Evolutionary conservation across 257 asterid genomes (phyloP).

Genomic region (Gentiana macrophylla): DNA sequence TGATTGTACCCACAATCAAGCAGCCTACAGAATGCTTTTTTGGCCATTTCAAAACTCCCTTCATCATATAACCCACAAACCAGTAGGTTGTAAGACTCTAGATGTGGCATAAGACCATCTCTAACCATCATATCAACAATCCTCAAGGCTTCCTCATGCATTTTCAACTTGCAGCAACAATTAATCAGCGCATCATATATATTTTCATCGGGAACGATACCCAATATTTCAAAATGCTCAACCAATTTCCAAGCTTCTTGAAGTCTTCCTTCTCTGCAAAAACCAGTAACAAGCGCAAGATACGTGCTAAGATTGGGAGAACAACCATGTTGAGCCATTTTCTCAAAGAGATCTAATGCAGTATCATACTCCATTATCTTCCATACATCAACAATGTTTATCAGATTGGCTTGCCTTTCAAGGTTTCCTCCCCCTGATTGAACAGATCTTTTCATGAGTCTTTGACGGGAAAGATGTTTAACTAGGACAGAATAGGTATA

Average conservation of each 20-base stretch:
- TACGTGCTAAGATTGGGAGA: constrained; percentile 38
- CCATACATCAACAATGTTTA: constrained; percentile 67
- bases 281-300: constrained; percentile 38
- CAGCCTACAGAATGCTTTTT: constrained; percentile 32
- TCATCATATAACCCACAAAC: constrained; percentile 52
- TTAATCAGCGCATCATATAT: constrained; percentile 33
- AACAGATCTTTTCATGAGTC: constrained; percentile 13
- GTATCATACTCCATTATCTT: constrained; percentile 47
- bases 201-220: constrained; percentile 36
- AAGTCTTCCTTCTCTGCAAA: constrained; percentile 56
- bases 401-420: constrained; percentile 8
- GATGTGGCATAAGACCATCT: constrained; percentile 36
- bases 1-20: constrained; percentile 55
- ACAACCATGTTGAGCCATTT: constrained; percentile 47
- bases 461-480: constrained; percentile 51
- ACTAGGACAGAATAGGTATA: constrained; percentile 53
- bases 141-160: constrained; percentile 38
- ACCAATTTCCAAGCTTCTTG: constrained; percentile 44
- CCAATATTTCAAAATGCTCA: constrained; percentile 38
- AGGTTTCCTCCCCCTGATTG: constrained; percentile 9
- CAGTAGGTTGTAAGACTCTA: constrained; percentile 42
- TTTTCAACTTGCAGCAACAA: constrained; percentile 49
- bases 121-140: constrained; percentile 37
- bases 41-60: constrained; percentile 41
- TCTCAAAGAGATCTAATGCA: constrained; percentile 38